Evolutionary conservation across 345 rosid species (phyloP), one percentile per base, ranked within the genome.

Genomic region (Eucalyptus curtisii): DNA sequence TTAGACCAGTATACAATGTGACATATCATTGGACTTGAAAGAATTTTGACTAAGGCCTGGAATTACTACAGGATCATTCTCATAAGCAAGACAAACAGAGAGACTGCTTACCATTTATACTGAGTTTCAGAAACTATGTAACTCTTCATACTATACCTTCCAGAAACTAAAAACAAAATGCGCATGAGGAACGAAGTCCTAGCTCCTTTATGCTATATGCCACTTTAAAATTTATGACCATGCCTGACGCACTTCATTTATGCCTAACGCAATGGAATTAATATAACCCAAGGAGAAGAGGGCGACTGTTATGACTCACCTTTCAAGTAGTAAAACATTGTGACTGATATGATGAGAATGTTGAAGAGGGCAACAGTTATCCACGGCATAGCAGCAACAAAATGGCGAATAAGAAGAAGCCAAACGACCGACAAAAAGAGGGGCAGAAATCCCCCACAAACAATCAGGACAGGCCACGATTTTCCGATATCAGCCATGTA

Each of bases 361-460:
- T 97, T 97, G 90, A 97, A 97, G 86, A 98, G 89, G 85, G 93
- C 95, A 86, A 98, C 97, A 17, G 99, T 98, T 88, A 97, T 94
- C 99, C 99, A 98, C 17, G 99, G 99, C 98, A 98, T 97, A 88
- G 98, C 99, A 50, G 95, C 93, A 88, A 98, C 99, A 92, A 98
- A 97, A 90, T 97, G 96, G 16, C 99, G 95, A 90, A 98, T 95
- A 92, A 98, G 92, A 88, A 98, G 95, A 88, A 98, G 92, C 99
- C 99, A 98, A 79, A 98, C 92, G 68, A 98, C 93, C 87, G 99
- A 97, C 86, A 98, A 91, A 92, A 97, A 93, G 53, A 98, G 93
- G 3, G 99, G 99, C 89, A 97, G 91, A 64, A 98, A 94, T 86
- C 98, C 98, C 89, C 99, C 99, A 90, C 99, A 98, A 87, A 97